Evolutionary conservation across 1,284 basidiomycete species (phyloP), one percentile per base, ranked within the genome.

Genomic region (Boletus smithii): DNA sequence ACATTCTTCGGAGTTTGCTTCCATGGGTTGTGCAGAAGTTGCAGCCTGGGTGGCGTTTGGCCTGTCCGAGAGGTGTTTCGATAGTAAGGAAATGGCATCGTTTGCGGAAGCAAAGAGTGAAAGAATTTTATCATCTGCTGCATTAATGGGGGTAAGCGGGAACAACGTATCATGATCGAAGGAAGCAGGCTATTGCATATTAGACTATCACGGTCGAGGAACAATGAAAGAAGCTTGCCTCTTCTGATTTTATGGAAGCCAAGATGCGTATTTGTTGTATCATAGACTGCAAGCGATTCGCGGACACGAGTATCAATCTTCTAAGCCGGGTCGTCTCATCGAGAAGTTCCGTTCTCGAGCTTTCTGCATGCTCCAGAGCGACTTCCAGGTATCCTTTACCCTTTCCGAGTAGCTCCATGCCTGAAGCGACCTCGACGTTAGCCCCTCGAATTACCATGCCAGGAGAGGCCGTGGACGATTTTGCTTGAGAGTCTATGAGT

Each of bases 241-340:
- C 75, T 52, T 77, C 77, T 32, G 63, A 60, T 24, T 65, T 61
- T 14, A 70, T 66, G 3, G 69, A 58, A 13, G 68, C 55, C 38
- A 67, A 54, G 23, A 56, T 63, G 46, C 66, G 73, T 40, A 72
- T 71, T 46, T 59, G 60, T 51, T 80, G 72, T 23, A 80, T 42
- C 23, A 86, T 69, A 18, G 73, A 71, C 56, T 84, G 80, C 20
- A 89, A 65, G 50, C 83, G 81, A 58, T 91, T 91, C 16, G 83
- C 81, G 4, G 81, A 73, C 26, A 77, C 74, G 26, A 93, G 64
- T 3, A 91, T 65, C n/a, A 91, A 69, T 45, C 77, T 79, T 47
- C 83, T 77, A 48, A 94, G 76, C 27, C 75, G 74, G 43, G 79
- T 69, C 40, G 87, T 90, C 66, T 94, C 89, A 37, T 86, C 81